Conservation (phyloP, 2,329 filamentous ascomycete genomes). For the Fusarium euwallaceae region DNA sequence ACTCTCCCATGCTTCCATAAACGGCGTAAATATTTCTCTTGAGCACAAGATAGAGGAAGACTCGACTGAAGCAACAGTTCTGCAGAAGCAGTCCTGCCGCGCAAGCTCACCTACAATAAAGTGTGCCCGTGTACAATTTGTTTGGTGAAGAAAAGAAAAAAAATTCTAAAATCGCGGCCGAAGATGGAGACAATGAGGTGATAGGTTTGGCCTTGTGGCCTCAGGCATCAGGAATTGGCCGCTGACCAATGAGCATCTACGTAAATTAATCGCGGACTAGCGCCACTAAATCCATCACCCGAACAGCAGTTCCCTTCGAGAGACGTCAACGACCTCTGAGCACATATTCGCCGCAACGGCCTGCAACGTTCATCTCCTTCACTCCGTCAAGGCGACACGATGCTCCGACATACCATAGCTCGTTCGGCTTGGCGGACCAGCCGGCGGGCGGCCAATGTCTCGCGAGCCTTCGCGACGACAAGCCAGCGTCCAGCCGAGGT, state of each 20-base stretch:
- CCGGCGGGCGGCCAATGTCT: conserved; percentile 70
- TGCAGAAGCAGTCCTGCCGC: conserved; percentile 55
- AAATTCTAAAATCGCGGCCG: conserved; percentile 34
- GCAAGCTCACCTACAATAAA: conserved; percentile 81
- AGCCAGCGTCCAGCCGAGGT: conserved; percentile 87
- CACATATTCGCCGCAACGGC: conserved; percentile 53
- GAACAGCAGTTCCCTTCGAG: conserved; percentile 54
- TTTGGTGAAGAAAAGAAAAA: conserved; percentile 57
- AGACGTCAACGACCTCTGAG: conserved; percentile 57
- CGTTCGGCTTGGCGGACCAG: conserved; percentile 77
- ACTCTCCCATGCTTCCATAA: conserved; percentile 80
- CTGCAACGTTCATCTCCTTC: conserved; percentile 55
- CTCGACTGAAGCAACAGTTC: conserved; percentile 66
- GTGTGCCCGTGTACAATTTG: conserved; percentile 75
- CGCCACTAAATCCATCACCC: conserved; percentile 55
- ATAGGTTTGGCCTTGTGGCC: conserved; percentile 43
- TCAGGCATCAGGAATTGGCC: conserved; percentile 52
- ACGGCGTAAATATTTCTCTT: conserved; percentile 72
- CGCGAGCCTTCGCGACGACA: conserved; percentile 86
- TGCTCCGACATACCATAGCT: conserved; percentile 77
- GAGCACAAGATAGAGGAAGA: conserved; percentile 81
- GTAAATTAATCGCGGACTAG: conserved; percentile 62
- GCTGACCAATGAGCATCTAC: conserved; percentile 57
- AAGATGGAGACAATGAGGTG: conserved; percentile 39
- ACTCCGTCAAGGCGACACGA: conserved; percentile 72